Evolutionary conservation across 345 rosid genomes (phyloP).

Genomic region (Raphanus raphanistrum): DNA sequence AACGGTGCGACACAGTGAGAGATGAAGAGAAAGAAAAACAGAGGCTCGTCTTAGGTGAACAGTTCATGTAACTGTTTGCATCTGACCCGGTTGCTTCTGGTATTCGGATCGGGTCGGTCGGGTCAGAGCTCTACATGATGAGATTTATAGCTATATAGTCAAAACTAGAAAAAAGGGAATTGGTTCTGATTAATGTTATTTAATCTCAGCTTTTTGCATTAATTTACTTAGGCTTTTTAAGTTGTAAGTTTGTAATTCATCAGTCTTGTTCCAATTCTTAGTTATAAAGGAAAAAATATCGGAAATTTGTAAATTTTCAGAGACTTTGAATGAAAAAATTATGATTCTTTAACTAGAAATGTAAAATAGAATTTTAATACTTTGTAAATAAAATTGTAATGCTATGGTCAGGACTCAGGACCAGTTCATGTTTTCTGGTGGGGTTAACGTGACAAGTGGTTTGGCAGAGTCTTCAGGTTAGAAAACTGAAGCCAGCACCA

Average conservation of each 20-base stretch:
- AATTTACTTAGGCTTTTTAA: neutral
- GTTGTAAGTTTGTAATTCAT: neutral
- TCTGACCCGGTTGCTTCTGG: slow-evolving; percentile 31
- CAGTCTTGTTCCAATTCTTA: slow-evolving; percentile 21
- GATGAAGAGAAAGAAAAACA: slow-evolving; percentile 5
- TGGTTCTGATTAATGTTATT: neutral
- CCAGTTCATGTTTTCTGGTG: slow-evolving; percentile 5
- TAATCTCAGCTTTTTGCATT: slow-evolving; percentile 17
- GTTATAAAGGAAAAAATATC: neutral
- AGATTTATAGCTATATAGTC: neutral
- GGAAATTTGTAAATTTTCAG: slow-evolving; percentile 11
- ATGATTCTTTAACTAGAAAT: neutral
- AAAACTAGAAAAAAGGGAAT: neutral
- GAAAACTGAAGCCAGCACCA: neutral
- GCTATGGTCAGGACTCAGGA: slow-evolving; percentile 10
- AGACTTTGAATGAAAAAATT: neutral
- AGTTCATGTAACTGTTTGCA: slow-evolving; percentile 16
- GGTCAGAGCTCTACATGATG: slow-evolving; percentile 3
- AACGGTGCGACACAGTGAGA: slow-evolving; percentile 19
- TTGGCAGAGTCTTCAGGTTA: slow-evolving; percentile 11
- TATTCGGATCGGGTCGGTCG: slow-evolving; percentile 28
- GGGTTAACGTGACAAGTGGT: slow-evolving; percentile 30
- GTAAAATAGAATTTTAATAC: neutral
- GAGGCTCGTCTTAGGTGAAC: slow-evolving; percentile 21
- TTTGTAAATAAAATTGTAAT: neutral